These are phyloP conservation scores for Phyllosticta ampelicida DNA, from an alignment of 2,329 filamentous ascomycete genomes.

Conservation along the genomic window DNA sequence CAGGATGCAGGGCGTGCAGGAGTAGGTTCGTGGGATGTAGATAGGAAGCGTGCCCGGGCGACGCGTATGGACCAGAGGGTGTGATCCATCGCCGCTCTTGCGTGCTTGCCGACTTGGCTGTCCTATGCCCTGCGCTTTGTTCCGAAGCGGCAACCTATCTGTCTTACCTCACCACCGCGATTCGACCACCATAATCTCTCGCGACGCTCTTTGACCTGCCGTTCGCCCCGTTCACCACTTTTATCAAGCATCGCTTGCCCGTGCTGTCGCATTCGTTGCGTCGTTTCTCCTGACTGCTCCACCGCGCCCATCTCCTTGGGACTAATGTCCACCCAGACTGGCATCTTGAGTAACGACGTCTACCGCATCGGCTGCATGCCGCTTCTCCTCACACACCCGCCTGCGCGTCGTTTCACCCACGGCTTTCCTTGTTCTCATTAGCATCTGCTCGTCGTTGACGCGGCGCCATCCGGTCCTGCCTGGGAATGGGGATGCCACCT, in stretches of 20 bases:
- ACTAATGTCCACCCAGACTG: not conserved
- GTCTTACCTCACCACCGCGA: not conserved
- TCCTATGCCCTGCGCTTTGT: not conserved
- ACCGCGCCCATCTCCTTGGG: not conserved
- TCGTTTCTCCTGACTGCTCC: not conserved
- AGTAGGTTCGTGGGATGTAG: not conserved
- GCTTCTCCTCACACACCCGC: not conserved
- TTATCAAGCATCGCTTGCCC: not conserved
- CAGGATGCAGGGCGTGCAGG: not conserved
- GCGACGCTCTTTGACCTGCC: not conserved
- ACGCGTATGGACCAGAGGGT: slow-evolving; percentile 3
- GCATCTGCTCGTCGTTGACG: not conserved
- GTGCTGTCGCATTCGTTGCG: not conserved
- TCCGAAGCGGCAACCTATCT: not conserved
- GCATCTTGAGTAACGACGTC: not conserved
- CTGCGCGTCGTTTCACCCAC: not conserved
- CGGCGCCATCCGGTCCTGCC: not conserved
- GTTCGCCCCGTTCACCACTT: not conserved
- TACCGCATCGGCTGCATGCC: not conserved
- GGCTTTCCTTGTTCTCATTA: not conserved
- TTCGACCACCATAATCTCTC: not conserved
- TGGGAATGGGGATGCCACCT: not conserved
- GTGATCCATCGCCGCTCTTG: not conserved
- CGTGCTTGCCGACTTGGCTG: slow-evolving; percentile 2
- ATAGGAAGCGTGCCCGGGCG: not conserved